phyloP scores from a whole-genome alignment of 2,329 filamentous ascomycete species.

The Pseudopithomyces maydicus region DNA sequence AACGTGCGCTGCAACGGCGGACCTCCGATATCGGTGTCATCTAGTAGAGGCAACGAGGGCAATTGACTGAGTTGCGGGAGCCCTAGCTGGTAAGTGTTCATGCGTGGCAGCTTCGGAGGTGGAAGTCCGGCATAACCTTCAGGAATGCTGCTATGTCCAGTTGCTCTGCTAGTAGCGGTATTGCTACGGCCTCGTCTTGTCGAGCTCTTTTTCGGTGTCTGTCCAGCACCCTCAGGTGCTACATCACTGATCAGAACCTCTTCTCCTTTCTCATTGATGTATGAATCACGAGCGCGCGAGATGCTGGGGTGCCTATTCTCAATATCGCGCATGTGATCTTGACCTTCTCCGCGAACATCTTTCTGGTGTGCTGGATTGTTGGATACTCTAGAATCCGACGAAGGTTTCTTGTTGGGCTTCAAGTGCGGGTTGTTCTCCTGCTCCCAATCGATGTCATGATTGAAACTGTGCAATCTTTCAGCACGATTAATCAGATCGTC shows the following conservation, averaged over 20 bases:
- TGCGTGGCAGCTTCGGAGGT: slow-evolving; percentile 63
- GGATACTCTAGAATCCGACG: slow-evolving; percentile 63
- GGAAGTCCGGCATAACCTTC: slow-evolving; percentile 59
- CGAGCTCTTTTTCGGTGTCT: slow-evolving; percentile 54
- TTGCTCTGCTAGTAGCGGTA: slow-evolving; percentile 36
- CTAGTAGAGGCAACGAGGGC: slow-evolving; percentile 69
- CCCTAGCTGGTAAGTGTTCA: slow-evolving; percentile 70
- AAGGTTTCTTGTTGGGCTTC: slow-evolving; percentile 59
- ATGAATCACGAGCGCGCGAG: slow-evolving; percentile 71
- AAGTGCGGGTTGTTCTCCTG: slow-evolving; percentile 63
- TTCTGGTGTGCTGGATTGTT: slow-evolving; percentile 67
- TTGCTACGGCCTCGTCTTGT: slow-evolving; percentile 41
- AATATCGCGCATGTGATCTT: slow-evolving; percentile 70
- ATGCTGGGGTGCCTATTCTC: slow-evolving; percentile 60
- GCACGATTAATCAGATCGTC: slow-evolving; percentile 63
- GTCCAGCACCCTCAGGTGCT: slow-evolving; percentile 62
- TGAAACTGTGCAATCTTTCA: slow-evolving; percentile 70
- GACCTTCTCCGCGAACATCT: slow-evolving; percentile 79
- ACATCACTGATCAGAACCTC: slow-evolving; percentile 74
- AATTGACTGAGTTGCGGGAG: slow-evolving; percentile 72
- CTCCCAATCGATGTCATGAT: slow-evolving; percentile 72
- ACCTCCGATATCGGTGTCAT: slow-evolving; percentile 83
- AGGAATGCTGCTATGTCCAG: slow-evolving; percentile 32
- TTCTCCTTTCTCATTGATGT: slow-evolving; percentile 65
- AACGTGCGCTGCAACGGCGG: slow-evolving; percentile 65